Evolutionary conservation across 176 grass and related monocot species (phyloP).

Genomic region (Cenchrus fungigraminus): DNA sequence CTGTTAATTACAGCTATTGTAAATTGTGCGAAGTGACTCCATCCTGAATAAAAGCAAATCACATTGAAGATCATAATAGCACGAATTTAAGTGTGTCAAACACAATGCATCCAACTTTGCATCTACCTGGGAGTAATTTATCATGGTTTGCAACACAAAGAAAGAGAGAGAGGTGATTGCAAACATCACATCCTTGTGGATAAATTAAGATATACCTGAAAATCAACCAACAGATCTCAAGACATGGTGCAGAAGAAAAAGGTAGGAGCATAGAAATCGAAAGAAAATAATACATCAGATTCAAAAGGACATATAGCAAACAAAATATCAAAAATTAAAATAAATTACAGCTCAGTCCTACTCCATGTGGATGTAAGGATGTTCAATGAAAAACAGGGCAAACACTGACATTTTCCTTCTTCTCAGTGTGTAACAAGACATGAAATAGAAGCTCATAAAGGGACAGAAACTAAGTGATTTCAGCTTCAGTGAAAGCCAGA

Average conservation of each 20-base stretch:
- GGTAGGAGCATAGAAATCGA: neutral
- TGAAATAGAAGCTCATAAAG: neutral
- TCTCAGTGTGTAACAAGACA: neutral
- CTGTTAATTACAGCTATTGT: conserved; percentile 99
- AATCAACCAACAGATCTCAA: conserved; percentile 45
- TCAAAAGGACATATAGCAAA: neutral
- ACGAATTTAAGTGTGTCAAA: conserved; percentile 20
- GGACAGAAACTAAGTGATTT: neutral
- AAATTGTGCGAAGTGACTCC: conserved; percentile 98
- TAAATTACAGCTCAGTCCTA: neutral
- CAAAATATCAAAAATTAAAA: neutral
- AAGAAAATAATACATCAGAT: conserved; percentile 11
- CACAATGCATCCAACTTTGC: conserved; percentile 31
- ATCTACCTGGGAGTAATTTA: conserved; percentile 89
- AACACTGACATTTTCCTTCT: neutral
- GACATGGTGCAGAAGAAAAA: conserved; percentile 22
- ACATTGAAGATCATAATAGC: conserved; percentile 27
- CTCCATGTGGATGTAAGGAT: neutral
- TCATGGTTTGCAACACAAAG: conserved; percentile 99
- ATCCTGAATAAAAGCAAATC: conserved; percentile 69
- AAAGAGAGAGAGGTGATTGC: conserved; percentile 97
- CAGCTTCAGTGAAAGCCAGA: neutral
- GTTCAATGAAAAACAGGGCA: neutral
- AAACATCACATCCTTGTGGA: conserved; percentile 98
- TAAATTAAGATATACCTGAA: conserved; percentile 99